phyloP scores from a whole-genome alignment of 495 filamentous ascomycete genomes.

The Neurospora sp. region DNA sequence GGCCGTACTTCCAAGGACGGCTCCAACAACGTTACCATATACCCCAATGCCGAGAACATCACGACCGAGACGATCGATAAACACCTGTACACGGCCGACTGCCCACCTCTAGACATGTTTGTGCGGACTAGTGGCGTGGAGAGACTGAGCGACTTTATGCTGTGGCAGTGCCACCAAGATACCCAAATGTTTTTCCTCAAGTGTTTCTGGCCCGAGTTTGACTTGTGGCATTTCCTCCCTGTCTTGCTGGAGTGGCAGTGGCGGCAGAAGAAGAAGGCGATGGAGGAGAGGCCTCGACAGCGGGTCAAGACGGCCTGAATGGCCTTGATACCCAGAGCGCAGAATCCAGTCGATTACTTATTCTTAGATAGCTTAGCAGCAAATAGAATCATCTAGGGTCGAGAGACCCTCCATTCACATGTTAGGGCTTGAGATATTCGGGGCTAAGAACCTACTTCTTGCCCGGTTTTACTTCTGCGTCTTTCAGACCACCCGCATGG shows the following conservation, averaged over 20 bases:
- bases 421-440: not conserved
- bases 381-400: not conserved
- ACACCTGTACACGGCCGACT: conserved; percentile 75
- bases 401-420: not conserved
- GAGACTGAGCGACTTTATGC: conserved; percentile 91
- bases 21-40: conserved; percentile 18
- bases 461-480: not conserved
- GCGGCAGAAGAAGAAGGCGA: conserved; percentile 44
- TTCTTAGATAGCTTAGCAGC: not conserved
- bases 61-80: conserved; percentile 64
- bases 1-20: conserved; percentile 33
- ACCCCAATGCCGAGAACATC: conserved; percentile 69
- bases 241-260: conserved; percentile 90
- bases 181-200: conserved; percentile 89
- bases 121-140: conserved; percentile 87
- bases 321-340: not conserved
- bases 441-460: not conserved
- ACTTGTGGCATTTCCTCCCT: conserved; percentile 87
- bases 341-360: not conserved
- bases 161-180: conserved; percentile 92
- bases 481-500: not conserved
- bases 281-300: conserved; percentile 27
- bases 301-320: conserved; percentile 16
- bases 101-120: conserved; percentile 81
- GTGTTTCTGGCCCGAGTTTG: conserved; percentile 93